Base-by-base conservation (phyloP, 257 asterid genomes). In the Penstemon newberryi region DNA sequence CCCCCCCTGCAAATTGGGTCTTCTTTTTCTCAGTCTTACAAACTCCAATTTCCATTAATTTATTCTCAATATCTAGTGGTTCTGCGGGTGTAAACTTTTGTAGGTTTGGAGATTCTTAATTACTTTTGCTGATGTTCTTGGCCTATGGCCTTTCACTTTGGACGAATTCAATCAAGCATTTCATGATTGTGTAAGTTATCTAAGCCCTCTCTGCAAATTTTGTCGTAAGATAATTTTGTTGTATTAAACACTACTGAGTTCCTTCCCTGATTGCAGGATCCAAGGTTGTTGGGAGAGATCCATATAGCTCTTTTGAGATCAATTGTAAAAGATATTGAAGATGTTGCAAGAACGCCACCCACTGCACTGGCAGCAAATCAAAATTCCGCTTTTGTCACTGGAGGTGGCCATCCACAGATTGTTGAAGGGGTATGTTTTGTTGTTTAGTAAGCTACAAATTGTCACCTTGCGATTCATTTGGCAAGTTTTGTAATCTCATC, bases 81-180 rank as follows among this genome's bases (percentile, higher is more conserved):
- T 68, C 47, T 51, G 45, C 51, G 56, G 56, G 56, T 68, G 57
- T 66, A 8, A 66, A 40, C 67, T 64, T 50, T 5, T 71, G 58
- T 71, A 92, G 98, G 95, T 86, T 64, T 92, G 96, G 96, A 86
- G 85, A 82, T 92, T 92, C 85, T 86, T 86, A 76, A 87, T 87
- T 72, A 81, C 92, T 37, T 92, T 92, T 74, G 81, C 92, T 4
- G 98, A 92, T 83, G 91, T 87, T 73, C 96, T 92, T 75, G 89
- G 85, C 46, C 88, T 92, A 52, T 89, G 96, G 96, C 96, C 98
- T 77, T 92, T 89, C 81, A 87, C 98, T 61, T 66, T 92, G 79
- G 98, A 87, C 72, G 96, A 92, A 79, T 83, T 92, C 78, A 77
- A 78, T 71, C 92, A 87, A 81, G 88, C 92, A 63, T 81, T 92